Conservation (phyloP, 768 basidiomycete genomes). For the Psilocybe cyanescens region DNA sequence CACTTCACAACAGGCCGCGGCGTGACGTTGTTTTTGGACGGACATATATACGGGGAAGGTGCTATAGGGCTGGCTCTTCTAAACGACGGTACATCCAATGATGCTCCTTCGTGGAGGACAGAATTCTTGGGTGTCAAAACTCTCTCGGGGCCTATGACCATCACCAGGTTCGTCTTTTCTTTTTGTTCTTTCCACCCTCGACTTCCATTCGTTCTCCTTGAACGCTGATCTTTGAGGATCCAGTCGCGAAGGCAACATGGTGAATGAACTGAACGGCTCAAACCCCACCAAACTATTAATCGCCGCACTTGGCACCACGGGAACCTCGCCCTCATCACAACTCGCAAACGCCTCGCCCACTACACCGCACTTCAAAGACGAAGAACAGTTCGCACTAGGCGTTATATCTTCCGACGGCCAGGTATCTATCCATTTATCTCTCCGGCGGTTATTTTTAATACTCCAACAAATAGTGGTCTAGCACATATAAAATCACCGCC, state of each 20-base stretch:
- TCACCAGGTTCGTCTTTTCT: slow-evolving; percentile 52
- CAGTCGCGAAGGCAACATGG: slow-evolving; percentile 76
- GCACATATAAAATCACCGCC: slow-evolving; percentile 62
- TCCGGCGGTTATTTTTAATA: not conserved
- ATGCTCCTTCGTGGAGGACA: slow-evolving; percentile 17
- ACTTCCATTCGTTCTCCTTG: no score
- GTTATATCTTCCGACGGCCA: slow-evolving; percentile 33
- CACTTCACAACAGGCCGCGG: slow-evolving; percentile 80
- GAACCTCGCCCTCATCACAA: slow-evolving; percentile 17
- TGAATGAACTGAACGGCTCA: slow-evolving; percentile 55
- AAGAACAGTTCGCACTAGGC: slow-evolving; percentile 60
- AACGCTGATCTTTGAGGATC: no score
- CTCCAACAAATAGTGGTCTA: slow-evolving; percentile 36
- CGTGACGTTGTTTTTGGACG: slow-evolving; percentile 67
- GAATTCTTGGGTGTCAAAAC: slow-evolving; percentile 44
- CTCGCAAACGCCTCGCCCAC: not conserved
- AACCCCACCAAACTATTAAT: slow-evolving; percentile 71
- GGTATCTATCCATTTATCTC: slow-evolving; percentile 20
- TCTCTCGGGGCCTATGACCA: slow-evolving; percentile 49
- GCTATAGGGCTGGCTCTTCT: slow-evolving; percentile 69
- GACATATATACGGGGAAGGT: slow-evolving; percentile 59
- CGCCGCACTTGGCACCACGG: slow-evolving; percentile 46
- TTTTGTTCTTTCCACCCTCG: not conserved
- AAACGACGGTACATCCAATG: not conserved
- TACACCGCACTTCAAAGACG: slow-evolving; percentile 46